Evolutionary conservation across 2,329 filamentous ascomycete genomes (phyloP).

Genomic region (Colletotrichum sublineola): DNA sequence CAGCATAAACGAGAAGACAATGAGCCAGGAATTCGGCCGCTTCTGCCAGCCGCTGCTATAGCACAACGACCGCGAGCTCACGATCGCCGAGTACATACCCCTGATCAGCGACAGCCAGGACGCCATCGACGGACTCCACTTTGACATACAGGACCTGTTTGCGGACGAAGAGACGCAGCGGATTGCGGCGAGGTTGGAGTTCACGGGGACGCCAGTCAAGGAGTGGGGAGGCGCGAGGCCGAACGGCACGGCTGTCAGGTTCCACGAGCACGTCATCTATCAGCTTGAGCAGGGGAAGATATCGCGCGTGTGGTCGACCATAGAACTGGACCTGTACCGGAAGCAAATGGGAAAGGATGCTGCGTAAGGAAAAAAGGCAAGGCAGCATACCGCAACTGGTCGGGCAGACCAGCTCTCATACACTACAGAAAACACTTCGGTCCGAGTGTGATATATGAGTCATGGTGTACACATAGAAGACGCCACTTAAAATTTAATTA

Average conservation of each 20-base stretch:
- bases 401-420: neutral
- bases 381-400: neutral
- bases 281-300: constrained; percentile 51
- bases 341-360: constrained; percentile 12
- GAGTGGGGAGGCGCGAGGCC: constrained; percentile 47
- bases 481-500: neutral
- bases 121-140: constrained; percentile 47
- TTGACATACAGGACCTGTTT: constrained; percentile 47
- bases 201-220: constrained; percentile 49
- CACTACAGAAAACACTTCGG: neutral
- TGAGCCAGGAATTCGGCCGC: constrained; percentile 44
- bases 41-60: constrained; percentile 48
- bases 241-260: constrained; percentile 48
- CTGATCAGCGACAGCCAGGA: constrained; percentile 49
- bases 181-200: constrained; percentile 49
- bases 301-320: constrained; percentile 49
- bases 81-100: constrained; percentile 46
- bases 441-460: neutral
- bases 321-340: constrained; percentile 48
- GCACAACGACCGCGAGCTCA: constrained; percentile 49
- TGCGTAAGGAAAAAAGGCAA: neutral
- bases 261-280: constrained; percentile 53
- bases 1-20: constrained; percentile 50
- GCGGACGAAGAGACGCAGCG: constrained; percentile 49
- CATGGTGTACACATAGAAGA: neutral